Conservation (phyloP, 441 rosid species). For the Daphne laureola region DNA sequence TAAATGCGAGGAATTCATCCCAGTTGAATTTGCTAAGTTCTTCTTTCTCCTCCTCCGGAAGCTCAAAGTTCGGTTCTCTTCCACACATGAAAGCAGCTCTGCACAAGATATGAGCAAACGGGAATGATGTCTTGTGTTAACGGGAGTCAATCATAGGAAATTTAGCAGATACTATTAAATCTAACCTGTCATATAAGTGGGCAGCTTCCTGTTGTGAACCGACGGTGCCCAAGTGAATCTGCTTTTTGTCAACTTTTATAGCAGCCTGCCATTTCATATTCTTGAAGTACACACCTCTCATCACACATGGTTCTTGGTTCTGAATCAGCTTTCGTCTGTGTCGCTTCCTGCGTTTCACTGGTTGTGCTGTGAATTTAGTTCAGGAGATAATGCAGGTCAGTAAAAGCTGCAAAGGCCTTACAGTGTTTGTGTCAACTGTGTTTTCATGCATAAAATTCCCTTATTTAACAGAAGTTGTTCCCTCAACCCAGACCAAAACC, state of each 20-base stretch:
- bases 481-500: no score
- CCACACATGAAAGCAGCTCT: slow-evolving; percentile 99
- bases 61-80: slow-evolving; percentile 89
- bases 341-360: slow-evolving; percentile 79
- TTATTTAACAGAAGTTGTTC: no score
- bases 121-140: no score
- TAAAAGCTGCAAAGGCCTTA: no score
- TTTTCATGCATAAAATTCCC: no score
- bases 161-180: slow-evolving; percentile 6
- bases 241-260: slow-evolving; percentile 93
- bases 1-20: slow-evolving; percentile 80
- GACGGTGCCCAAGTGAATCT: slow-evolving; percentile 92
- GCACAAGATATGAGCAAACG: neutral
- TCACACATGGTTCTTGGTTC: slow-evolving; percentile 85
- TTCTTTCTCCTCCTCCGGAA: slow-evolving; percentile 64
- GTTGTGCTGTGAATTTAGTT: slow-evolving; percentile 38
- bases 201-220: slow-evolving; percentile 97
- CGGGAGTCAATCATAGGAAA: neutral
- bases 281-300: slow-evolving; percentile 98
- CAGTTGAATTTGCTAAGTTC: slow-evolving; percentile 67
- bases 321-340: slow-evolving; percentile 83
- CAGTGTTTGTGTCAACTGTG: no score
- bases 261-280: slow-evolving; percentile 99
- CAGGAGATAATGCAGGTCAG: no score
- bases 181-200: slow-evolving; percentile 78